Percentiles rank a stretch among this genome's conserved stretches.
phyloP scores from a whole-genome alignment of 345 rosid species.

The Arabidopsis arenosa region DNA sequence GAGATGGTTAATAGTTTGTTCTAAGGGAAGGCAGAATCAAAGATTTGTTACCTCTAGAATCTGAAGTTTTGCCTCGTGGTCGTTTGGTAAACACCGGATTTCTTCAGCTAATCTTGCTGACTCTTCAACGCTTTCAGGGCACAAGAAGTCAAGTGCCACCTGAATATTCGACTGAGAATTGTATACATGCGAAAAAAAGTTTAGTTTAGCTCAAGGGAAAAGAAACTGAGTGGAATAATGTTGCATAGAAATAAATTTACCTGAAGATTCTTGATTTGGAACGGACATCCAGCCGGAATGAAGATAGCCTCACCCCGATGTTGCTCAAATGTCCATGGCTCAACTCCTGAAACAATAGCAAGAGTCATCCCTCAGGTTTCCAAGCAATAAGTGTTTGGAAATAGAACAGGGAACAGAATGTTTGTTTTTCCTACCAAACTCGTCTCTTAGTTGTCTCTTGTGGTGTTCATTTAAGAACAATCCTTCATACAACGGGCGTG shows the following conservation, averaged over 20 bases:
- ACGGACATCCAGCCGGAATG: conserved; percentile 96
- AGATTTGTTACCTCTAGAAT: conserved; percentile 69
- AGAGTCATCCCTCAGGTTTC: conserved; percentile 18
- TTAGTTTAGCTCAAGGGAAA: conserved; percentile 14
- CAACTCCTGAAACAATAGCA: conserved; percentile 66
- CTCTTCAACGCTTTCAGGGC: conserved; percentile 89
- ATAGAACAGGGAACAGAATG: neutral
- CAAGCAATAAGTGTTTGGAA: conserved; percentile 21
- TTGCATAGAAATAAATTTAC: conserved; percentile 43
- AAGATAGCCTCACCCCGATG: conserved; percentile 83
- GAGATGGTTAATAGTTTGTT: conserved; percentile 16
- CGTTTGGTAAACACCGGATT: conserved; percentile 81
- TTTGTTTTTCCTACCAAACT: conserved; percentile 61
- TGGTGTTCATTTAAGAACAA: conserved; percentile 64
- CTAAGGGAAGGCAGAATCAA: neutral
- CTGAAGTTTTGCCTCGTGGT: conserved; percentile 88
- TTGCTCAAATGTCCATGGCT: conserved; percentile 93
- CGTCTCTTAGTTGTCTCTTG: conserved; percentile 70
- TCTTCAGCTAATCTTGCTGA: conserved; percentile 81
- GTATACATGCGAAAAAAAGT: conserved; percentile 13
- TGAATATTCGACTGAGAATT: conserved; percentile 84
- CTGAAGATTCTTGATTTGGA: conserved; percentile 81
- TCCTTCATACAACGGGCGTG: conserved; percentile 64
- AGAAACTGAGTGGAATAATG: neutral
- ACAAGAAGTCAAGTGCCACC: conserved; percentile 89